Evolutionary conservation across 2,329 filamentous ascomycete species (phyloP), one percentile per base, ranked within the genome.

Genomic region (Penicillium sp.): DNA sequence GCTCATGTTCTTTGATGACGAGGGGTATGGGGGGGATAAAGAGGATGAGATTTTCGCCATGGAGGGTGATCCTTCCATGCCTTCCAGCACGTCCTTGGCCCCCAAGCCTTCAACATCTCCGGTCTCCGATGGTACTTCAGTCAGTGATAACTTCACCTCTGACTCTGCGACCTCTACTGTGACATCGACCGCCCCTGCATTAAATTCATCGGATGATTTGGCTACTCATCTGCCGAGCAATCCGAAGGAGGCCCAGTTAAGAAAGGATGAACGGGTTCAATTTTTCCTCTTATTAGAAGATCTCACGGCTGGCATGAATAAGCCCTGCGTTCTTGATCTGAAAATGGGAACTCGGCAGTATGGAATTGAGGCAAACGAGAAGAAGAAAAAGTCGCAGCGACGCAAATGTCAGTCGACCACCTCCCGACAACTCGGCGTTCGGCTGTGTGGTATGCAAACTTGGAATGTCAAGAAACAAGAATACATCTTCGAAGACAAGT

Each of bases 301-400:
- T 60, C 75, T 98, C 32, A 98, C 92, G 1, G 85, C 90, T 2
- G 90, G 90, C 22, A 96, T 98, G 92, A 89, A 87, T 59, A 81
- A 85, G 34, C 92, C 92, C 4, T 96, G 92, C 65, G 94, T 98
- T 42, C 84, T 98, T 64, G 92, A 98, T 60, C 72, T 98, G 45
- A 98, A 98, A 62, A 98, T 98, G 92, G 92, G 92, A 13, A 98
- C 92, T 6, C 82, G 92, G 2, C 92, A 98, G 59, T 96, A 95
- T 60, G 92, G 92, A 6, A 80, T 96, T 9, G 89, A 96, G 51
- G 92, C 92, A 2, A 81, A 77, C 36, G 80, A 87, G 29, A 94
- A 94, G 71, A 98, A 98, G 64, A 85, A 89, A 56, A 81, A 83
- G 43, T 96, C 92, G 0, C 92, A 98, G 63, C 80, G 86, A 41